phyloP scores from a whole-genome alignment of 2,329 filamentous ascomycete genomes.

The Epichloe coenophiala region DNA sequence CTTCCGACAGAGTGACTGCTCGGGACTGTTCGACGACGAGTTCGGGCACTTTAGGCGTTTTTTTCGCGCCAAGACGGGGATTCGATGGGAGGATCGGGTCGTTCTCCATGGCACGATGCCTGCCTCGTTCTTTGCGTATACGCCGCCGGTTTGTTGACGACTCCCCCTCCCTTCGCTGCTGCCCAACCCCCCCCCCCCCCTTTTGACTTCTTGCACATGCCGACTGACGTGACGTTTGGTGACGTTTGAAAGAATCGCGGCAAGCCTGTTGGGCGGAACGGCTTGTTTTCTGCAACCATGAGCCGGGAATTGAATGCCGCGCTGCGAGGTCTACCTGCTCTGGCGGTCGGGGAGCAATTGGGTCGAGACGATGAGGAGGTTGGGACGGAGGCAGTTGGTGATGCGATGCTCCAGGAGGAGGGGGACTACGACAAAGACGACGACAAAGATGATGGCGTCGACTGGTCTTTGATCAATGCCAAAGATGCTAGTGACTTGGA shows the following conservation, averaged over 20 bases:
- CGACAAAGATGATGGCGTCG: not conserved
- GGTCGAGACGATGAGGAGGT: not conserved
- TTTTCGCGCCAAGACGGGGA: slow-evolving; percentile 43
- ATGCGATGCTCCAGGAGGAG: not conserved
- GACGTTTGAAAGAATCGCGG: slow-evolving; percentile 17
- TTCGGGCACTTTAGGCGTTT: slow-evolving; percentile 39
- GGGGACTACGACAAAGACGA: not conserved
- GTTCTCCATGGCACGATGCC: slow-evolving; percentile 19
- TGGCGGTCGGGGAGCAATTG: not conserved
- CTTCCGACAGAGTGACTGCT: slow-evolving; percentile 24
- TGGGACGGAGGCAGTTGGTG: not conserved
- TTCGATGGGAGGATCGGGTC: slow-evolving; percentile 45
- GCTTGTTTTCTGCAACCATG: slow-evolving; percentile 19
- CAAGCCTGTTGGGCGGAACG: slow-evolving; percentile 23
- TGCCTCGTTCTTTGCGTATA: slow-evolving; percentile 27
- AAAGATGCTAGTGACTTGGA: not conserved
- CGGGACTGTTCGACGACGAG: slow-evolving; percentile 28
- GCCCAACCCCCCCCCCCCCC: too few species aligned
- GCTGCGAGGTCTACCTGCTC: slow-evolving; percentile 10
- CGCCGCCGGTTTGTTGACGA: slow-evolving; percentile 29
- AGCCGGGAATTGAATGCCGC: slow-evolving; percentile 21
- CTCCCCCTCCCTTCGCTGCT: not conserved
- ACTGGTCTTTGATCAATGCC: not conserved
- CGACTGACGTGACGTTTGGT: not conserved
- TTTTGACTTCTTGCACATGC: not conserved